Evolutionary conservation across 1,284 basidiomycete genomes (phyloP).

Genomic region (Athelia psychrophila): DNA sequence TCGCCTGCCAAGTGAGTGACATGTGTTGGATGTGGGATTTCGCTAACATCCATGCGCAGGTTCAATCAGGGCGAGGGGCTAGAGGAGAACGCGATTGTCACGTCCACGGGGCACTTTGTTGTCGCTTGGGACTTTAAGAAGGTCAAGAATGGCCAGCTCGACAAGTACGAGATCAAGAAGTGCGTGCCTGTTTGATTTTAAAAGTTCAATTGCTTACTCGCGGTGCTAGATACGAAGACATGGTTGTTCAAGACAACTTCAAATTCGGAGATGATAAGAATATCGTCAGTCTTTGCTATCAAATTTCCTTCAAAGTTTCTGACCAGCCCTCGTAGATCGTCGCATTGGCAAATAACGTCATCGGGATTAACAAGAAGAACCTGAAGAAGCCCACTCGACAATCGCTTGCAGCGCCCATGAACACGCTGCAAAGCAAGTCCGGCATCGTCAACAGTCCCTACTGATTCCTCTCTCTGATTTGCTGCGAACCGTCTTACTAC

Average conservation of each 20-base stretch:
- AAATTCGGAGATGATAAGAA: constrained; percentile 94
- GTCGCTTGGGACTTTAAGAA: constrained; percentile 96
- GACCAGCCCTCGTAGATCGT: constrained; percentile 64
- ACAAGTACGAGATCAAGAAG: constrained; percentile 95
- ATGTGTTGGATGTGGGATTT: constrained; percentile 1
- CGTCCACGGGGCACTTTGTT: constrained; percentile 93
- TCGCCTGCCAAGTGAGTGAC: constrained; percentile 80
- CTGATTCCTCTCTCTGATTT: constrained; percentile 30
- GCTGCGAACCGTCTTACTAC: not conserved
- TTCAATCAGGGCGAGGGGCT: constrained; percentile 90
- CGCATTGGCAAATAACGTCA: constrained; percentile 91
- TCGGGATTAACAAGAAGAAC: constrained; percentile 92
- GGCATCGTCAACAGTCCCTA: constrained; percentile 72
- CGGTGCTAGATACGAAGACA: constrained; percentile 72
- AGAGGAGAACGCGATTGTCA: constrained; percentile 94
- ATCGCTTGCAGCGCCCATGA: constrained; percentile 59
- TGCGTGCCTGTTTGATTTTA: not conserved
- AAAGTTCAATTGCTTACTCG: not conserved
- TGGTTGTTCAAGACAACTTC: constrained; percentile 96
- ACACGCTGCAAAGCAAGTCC: constrained; percentile 47
- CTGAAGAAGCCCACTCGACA: constrained; percentile 84
- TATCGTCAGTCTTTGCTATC: constrained; percentile 58
- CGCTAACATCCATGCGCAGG: constrained; percentile 36
- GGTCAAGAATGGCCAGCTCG: constrained; percentile 87
- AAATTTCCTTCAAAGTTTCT: not conserved